phyloP scores from a whole-genome alignment of 176 grass and related monocot genomes.

The Cenchrus fungigraminus region DNA sequence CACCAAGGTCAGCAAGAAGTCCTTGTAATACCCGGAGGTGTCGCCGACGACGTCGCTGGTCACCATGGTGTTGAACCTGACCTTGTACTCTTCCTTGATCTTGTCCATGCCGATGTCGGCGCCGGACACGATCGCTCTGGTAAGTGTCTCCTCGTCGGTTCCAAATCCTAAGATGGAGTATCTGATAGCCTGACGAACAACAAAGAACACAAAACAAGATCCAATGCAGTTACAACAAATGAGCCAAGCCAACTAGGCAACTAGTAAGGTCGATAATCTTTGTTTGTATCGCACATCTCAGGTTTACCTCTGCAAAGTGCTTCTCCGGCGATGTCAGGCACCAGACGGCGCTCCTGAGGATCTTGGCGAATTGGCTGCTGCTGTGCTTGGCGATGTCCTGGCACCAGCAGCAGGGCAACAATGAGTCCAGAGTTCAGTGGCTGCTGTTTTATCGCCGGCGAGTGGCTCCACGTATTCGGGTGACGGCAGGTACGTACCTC shows the following conservation, averaged over 20 bases:
- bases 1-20: conserved; percentile 63
- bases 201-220: background rate
- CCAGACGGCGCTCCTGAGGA: conserved; percentile 57
- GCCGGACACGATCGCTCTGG: conserved; percentile 63
- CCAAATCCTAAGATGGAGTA: conserved; percentile 68
- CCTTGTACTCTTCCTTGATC: conserved; percentile 71
- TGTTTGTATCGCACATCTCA: too few relatives aligned
- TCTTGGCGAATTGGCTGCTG: conserved; percentile 48
- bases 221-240: background rate
- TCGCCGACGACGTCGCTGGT: conserved; percentile 54
- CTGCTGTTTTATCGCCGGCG: background rate
- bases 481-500: background rate
- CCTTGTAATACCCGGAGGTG: conserved; percentile 62
- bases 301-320: conserved; percentile 74
- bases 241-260: too few relatives aligned
- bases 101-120: conserved; percentile 62
- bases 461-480: background rate
- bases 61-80: conserved; percentile 52
- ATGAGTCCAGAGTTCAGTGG: background rate
- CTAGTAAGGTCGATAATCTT: too few relatives aligned
- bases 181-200: conserved; percentile 55
- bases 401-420: background rate
- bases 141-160: conserved; percentile 72
- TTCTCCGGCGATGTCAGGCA: conserved; percentile 73
- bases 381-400: conserved; percentile 60